Conservation (phyloP, 345 rosid species). For the Eucalyptus viminalis region DNA sequence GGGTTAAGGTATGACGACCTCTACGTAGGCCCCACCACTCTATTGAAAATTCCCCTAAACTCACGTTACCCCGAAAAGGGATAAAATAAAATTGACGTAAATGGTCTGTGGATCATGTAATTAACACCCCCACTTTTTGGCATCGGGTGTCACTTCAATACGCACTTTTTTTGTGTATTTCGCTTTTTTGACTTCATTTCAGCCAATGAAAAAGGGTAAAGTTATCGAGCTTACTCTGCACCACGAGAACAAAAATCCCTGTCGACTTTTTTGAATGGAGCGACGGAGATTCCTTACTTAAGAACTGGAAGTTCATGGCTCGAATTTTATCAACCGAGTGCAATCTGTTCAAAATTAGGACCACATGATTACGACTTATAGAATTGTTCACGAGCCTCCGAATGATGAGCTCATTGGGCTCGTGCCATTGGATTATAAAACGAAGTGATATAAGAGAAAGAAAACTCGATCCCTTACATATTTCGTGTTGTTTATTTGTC, state of each 20-base stretch:
- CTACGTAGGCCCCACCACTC: neutral
- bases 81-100: neutral
- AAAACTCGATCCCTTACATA: neutral
- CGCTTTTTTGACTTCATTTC: neutral
- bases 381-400: neutral
- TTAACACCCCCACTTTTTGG: neutral
- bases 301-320: neutral
- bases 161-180: neutral
- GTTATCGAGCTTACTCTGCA: neutral
- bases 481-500: neutral
- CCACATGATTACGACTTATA: neutral
- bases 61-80: neutral
- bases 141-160: neutral
- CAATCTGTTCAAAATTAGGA: no score
- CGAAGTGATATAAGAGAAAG: neutral
- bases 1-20: neutral
- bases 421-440: neutral
- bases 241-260: neutral
- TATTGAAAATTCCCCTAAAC: neutral
- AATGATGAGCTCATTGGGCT: neutral
- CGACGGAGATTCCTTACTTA: neutral
- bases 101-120: neutral
- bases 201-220: neutral
- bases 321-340: neutral
- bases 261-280: neutral